phyloP scores from a whole-genome alignment of 495 filamentous ascomycete species.

The Penicillium ochrochloron region DNA sequence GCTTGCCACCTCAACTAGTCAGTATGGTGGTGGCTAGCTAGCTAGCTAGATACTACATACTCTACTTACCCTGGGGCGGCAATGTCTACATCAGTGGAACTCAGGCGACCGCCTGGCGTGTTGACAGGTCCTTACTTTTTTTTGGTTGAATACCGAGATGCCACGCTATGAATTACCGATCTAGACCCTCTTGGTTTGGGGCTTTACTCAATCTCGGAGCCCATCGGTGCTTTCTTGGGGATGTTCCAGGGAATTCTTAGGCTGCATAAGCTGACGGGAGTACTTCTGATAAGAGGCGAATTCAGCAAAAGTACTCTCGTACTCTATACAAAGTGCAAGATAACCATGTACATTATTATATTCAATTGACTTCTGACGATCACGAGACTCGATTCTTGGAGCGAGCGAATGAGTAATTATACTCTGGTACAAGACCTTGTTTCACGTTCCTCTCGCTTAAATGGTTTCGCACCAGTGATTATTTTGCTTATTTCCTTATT shows the following conservation, averaged over 20 bases:
- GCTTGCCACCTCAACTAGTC: neutral
- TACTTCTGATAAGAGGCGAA: slow-evolving; percentile 5
- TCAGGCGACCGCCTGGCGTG: neutral
- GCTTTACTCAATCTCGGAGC: neutral
- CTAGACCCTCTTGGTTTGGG: slow-evolving; percentile 5
- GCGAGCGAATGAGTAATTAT: neutral
- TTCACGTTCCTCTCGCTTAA: neutral
- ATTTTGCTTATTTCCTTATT: slow-evolving; percentile 4
- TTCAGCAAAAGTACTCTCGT: neutral
- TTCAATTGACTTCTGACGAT: neutral
- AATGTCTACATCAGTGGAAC: slow-evolving; percentile 8
- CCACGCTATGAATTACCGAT: slow-evolving; percentile 13
- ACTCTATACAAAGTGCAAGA: neutral
- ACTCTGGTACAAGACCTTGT: neutral
- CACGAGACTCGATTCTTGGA: neutral
- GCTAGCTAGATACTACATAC: neutral
- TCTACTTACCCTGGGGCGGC: neutral
- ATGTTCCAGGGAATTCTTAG: neutral
- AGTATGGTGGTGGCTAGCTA: neutral
- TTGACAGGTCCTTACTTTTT: slow-evolving; percentile 17
- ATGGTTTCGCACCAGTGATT: neutral
- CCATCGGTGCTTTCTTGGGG: neutral
- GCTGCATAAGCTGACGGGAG: slow-evolving; percentile 11
- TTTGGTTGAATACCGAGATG: slow-evolving; percentile 1
- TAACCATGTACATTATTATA: neutral